These are phyloP conservation scores for Skeletonema potamos DNA, from an alignment of 108 stramenopile species.

Conservation along the genomic window DNA sequence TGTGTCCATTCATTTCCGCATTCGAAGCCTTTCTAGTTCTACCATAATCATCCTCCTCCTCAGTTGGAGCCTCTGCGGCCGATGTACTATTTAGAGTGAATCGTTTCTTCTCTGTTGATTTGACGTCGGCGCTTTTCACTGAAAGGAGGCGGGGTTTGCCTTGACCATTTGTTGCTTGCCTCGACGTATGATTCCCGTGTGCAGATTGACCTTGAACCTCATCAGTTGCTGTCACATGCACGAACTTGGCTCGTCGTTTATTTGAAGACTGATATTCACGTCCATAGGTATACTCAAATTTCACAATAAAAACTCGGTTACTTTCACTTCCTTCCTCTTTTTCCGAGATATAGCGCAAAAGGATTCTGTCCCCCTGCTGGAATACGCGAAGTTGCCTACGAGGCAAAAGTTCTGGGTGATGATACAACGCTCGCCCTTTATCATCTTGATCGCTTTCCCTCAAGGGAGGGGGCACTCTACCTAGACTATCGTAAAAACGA, in stretches of 20 bases:
- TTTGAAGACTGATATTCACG: background rate
- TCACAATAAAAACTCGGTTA: background rate
- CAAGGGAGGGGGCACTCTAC: background rate
- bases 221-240: background rate
- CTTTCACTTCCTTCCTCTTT: background rate
- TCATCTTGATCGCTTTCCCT: conserved; percentile 16
- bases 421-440: conserved; percentile 13
- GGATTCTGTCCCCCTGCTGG: conserved; percentile 29
- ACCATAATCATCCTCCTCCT: conserved; percentile 6
- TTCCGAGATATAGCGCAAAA: conserved; percentile 6
- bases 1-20: background rate
- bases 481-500: background rate
- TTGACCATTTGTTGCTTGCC: background rate
- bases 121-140: conserved; percentile 26
- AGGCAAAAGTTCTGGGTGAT: conserved; percentile 15
- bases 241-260: background rate
- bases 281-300: conserved; percentile 24
- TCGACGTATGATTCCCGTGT: background rate
- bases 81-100: conserved; percentile 23
- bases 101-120: conserved; percentile 14
- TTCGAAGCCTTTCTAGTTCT: background rate
- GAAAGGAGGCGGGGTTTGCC: conserved; percentile 28
- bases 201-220: too few species aligned
- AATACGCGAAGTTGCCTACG: conserved; percentile 23
- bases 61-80: conserved; percentile 26